Evolutionary conservation across 805 yeast genomes (phyloP).

Genomic region (Myxozyma geophila): DNA sequence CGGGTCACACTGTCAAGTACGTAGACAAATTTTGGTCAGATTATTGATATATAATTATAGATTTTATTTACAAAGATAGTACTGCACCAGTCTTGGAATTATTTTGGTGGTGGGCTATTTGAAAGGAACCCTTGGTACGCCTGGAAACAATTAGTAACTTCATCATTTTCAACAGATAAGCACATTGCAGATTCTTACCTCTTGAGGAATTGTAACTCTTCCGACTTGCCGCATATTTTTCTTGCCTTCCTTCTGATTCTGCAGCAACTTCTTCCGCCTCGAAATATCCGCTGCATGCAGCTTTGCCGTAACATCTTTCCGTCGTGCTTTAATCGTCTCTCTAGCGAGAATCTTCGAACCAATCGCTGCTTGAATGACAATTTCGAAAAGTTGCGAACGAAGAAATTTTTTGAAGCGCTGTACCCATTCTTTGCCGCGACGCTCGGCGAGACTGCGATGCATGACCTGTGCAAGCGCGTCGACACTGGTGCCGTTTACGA

Average conservation of each 20-base stretch:
- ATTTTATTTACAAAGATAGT: background rate
- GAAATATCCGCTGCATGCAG: constrained; percentile 93
- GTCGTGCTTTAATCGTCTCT: constrained; percentile 88
- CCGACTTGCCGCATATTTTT: constrained; percentile 81
- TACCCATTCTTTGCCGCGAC: constrained; percentile 81
- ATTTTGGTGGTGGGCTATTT: constrained; percentile 19
- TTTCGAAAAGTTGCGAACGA: constrained; percentile 85
- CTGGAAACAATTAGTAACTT: background rate
- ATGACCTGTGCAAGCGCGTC: constrained; percentile 92
- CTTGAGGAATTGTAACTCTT: constrained; percentile 59
- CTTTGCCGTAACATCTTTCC: constrained; percentile 93
- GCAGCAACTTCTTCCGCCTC: constrained; percentile 83
- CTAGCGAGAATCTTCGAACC: constrained; percentile 81
- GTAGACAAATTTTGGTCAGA: too few relatives aligned
- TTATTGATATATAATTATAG: too few relatives aligned
- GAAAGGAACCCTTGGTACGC: constrained; percentile 40
- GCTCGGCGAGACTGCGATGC: constrained; percentile 77
- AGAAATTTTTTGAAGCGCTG: constrained; percentile 77
- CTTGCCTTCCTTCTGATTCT: constrained; percentile 92
- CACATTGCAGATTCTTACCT: constrained; percentile 10
- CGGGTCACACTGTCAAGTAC: too few relatives aligned
- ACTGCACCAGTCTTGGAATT: constrained; percentile 4
- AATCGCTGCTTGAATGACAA: constrained; percentile 87
- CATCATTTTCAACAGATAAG: background rate
- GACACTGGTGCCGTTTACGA: constrained; percentile 85